Percentiles rank a stretch among this genome's conserved stretches.
phyloP scores from a whole-genome alignment of 2,329 filamentous ascomycete genomes.

The Aspergillus pseudoterreus region DNA sequence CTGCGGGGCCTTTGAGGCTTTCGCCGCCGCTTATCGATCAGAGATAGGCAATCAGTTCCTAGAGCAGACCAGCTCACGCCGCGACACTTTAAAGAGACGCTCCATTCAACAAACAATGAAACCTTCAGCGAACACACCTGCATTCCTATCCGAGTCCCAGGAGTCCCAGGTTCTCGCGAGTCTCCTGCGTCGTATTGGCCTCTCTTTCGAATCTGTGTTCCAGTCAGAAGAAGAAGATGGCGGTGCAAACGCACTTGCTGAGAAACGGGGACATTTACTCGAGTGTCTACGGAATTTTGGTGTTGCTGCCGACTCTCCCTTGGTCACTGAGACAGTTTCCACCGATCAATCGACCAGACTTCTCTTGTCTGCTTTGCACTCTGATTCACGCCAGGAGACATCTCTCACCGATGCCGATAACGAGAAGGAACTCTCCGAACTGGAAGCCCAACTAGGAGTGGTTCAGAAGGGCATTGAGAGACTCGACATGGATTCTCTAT shows the following conservation, averaged over 20 bases:
- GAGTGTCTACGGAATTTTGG: constrained; percentile 26
- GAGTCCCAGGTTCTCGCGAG: constrained; percentile 26
- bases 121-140: constrained; percentile 11
- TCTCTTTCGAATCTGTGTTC: constrained; percentile 26
- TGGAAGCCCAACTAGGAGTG: constrained; percentile 28
- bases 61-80: constrained; percentile 20
- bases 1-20: constrained; percentile 29
- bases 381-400: constrained; percentile 24
- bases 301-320: constrained; percentile 27
- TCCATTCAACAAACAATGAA: constrained; percentile 21
- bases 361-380: constrained; percentile 28
- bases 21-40: constrained; percentile 28
- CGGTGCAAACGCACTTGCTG: constrained; percentile 20
- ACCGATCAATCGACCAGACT: constrained; percentile 31
- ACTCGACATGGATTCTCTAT: constrained; percentile 31
- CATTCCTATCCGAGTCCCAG: constrained; percentile 18
- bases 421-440: constrained; percentile 21
- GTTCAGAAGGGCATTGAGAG: constrained; percentile 32
- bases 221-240: constrained; percentile 17
- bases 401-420: constrained; percentile 27
- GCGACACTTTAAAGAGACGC: constrained; percentile 25
- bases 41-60: constrained; percentile 24
- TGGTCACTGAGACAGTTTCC: constrained; percentile 25
- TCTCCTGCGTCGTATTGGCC: constrained; percentile 32
- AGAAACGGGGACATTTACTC: constrained; percentile 27